Evolutionary conservation across 495 filamentous ascomycete species (phyloP).

Genomic region (Neurospora sp.): DNA sequence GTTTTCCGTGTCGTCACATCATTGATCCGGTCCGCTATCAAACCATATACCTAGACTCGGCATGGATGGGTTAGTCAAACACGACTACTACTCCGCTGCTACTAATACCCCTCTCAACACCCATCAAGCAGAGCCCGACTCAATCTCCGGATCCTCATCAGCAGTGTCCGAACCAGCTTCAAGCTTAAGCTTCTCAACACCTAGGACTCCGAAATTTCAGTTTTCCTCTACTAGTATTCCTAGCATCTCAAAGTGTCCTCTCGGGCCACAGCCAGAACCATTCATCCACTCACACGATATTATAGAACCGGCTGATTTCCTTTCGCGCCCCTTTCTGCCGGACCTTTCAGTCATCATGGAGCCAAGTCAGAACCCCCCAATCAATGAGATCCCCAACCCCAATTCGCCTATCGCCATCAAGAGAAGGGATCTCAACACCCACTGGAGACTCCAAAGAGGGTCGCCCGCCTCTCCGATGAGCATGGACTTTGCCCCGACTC

Average conservation of each 20-base stretch:
- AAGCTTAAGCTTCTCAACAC: neutral
- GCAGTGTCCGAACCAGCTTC: neutral
- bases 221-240: neutral
- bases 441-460: neutral
- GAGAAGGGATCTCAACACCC: neutral
- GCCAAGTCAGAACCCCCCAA: neutral
- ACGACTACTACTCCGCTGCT: neutral
- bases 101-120: neutral
- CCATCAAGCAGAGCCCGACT: neutral
- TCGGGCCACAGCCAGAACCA: neutral
- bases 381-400: neutral
- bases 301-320: neutral
- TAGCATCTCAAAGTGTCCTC: neutral
- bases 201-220: neutral
- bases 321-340: neutral
- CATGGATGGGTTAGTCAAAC: neutral
- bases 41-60: neutral
- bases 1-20: neutral
- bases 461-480: neutral
- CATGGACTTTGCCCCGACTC: neutral
- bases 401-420: neutral
- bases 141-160: neutral
- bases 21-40: neutral
- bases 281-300: neutral
- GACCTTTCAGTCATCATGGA: neutral